phyloP scores from a whole-genome alignment of 805 yeast genomes.

The Saccharomycopsis selenospora region DNA sequence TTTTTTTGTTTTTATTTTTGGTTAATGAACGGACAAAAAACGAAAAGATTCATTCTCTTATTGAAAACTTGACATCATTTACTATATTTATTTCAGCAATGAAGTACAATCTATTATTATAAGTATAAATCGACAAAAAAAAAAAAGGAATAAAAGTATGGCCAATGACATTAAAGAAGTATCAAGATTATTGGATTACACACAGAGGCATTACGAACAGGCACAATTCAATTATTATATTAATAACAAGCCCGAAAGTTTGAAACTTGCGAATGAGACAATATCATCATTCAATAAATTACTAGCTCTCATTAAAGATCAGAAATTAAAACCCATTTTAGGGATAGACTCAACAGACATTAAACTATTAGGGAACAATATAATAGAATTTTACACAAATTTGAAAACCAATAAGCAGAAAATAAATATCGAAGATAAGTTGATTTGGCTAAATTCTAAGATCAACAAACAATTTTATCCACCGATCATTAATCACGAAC shows the following conservation, averaged over 20 bases:
- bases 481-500: conserved; percentile 2
- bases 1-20: no score
- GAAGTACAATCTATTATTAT: no score
- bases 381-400: background rate
- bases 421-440: background rate
- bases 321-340: background rate
- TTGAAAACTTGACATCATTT: no score
- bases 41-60: no score
- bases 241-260: background rate
- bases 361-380: background rate
- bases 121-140: no score
- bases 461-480: conserved; percentile 14
- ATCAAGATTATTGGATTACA: background rate
- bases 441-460: conserved; percentile 14
- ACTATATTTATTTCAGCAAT: no score
- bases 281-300: background rate
- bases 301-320: background rate
- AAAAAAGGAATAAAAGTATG: background rate
- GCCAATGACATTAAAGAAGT: background rate
- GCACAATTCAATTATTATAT: background rate
- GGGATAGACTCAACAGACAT: background rate
- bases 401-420: background rate
- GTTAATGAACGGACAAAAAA: no score
- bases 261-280: background rate
- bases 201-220: conserved; percentile 1